Evolutionary conservation across 2,329 filamentous ascomycete species (phyloP).

Genomic region (Teratosphaeria pseudoeucalypti): DNA sequence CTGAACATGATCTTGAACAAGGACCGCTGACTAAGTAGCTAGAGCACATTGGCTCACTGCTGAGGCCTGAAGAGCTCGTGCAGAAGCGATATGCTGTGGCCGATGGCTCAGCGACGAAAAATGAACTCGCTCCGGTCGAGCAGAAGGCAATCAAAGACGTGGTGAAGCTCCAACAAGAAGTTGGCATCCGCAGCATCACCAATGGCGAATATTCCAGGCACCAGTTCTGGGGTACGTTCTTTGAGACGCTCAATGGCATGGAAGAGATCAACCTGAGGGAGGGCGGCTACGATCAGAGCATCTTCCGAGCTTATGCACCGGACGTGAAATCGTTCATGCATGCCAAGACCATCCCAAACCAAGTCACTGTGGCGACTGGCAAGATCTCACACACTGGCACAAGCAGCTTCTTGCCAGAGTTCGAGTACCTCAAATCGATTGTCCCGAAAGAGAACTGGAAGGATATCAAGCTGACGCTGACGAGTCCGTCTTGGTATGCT

Average conservation of each 20-base stretch:
- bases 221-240: conserved; percentile 22
- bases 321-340: conserved; percentile 54
- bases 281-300: conserved; percentile 29
- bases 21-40: not conserved
- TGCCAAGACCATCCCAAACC: conserved; percentile 43
- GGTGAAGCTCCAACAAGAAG: conserved; percentile 21
- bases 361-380: conserved; percentile 42
- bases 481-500: conserved; percentile 11
- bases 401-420: conserved; percentile 47
- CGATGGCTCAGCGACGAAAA: conserved; percentile 12
- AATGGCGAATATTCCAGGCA: conserved; percentile 24
- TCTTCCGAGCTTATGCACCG: conserved; percentile 49
- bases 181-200: conserved; percentile 20
- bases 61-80: conserved; percentile 53
- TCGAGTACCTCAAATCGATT: conserved; percentile 48
- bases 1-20: not conserved
- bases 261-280: conserved; percentile 31
- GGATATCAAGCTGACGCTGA: conserved; percentile 38
- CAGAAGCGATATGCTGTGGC: conserved; percentile 45
- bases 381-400: conserved; percentile 36
- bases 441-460: conserved; percentile 52
- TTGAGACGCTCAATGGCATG: conserved; percentile 32
- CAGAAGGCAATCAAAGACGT: conserved; percentile 21
- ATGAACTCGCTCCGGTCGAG: conserved; percentile 16
- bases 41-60: conserved; percentile 61